Base-by-base conservation (phyloP, 306 rosid genomes). In the Rosa rugosa region DNA sequence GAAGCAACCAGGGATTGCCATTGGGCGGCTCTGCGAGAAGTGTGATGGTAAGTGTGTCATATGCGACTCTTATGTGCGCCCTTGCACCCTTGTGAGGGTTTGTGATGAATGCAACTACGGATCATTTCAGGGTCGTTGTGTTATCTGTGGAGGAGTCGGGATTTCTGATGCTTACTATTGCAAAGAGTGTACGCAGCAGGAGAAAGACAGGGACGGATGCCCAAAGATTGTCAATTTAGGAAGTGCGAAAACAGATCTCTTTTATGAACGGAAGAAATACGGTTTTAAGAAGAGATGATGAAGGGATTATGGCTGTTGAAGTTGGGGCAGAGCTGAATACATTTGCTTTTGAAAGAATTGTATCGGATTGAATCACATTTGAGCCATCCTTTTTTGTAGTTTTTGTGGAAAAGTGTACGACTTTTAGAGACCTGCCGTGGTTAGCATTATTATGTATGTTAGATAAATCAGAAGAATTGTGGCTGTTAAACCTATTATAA, bases 111-210 rank as follows among this genome's bases (percentile, higher is more conserved):
- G 97, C 93, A 92, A 92, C 92, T 90, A 86, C 6, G 90, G 92
- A 31, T 92, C 97, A 11, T 92, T 92, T 60, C 95, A 86, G 75
- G 96, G 95, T 63, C 87, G 97, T 27, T 92, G 98, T 60, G 98
- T 95, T 60, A 87, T 95, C 75, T 94, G 97, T 64, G 97, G 97
- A 84, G 97, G 97, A 60, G 92, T 91, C 18, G 97, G 98, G 69
- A 95, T 95, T 27, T 95, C 97, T 8, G 95, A 95, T 84, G 95
- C 97, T 44, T 95, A 91, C 89, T 95, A 91, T 80, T 91, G 99
- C 87, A 91, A 92, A 84, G 99, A 95, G 92, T 95, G 99, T 78
- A 94, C 97, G 3, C 99, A 94, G 82, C 97, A 91, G 83, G 97
- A 91, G 90, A 94, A 91, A 87, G 97, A 94, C 22, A 88, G 97